phyloP scores from a whole-genome alignment of 2,329 filamentous ascomycete genomes.

The Scytalidium lignicola region DNA sequence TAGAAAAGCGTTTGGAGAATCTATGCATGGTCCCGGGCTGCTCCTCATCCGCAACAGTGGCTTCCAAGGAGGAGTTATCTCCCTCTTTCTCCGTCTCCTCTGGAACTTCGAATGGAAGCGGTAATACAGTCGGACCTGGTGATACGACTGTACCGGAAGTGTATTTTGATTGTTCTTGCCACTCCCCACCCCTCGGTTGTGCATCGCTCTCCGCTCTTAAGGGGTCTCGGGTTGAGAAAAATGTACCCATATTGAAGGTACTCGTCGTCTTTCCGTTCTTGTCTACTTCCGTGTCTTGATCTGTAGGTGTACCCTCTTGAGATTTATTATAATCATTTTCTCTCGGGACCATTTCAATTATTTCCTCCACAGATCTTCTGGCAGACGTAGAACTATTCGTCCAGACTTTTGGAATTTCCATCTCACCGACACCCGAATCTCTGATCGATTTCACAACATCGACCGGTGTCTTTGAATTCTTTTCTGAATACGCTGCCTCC shows the following conservation, averaged over 20 bases:
- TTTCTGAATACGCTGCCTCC: slow-evolving; percentile 73
- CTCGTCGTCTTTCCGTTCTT: neutral
- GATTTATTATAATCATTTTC: slow-evolving; percentile 20
- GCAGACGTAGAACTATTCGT: slow-evolving; percentile 18
- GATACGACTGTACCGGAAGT: slow-evolving; percentile 28
- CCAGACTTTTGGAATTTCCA: slow-evolving; percentile 38
- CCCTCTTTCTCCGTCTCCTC: slow-evolving; percentile 38
- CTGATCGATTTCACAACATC: slow-evolving; percentile 4
- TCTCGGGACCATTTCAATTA: slow-evolving; percentile 49
- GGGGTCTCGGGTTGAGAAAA: neutral
- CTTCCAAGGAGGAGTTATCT: slow-evolving; percentile 57
- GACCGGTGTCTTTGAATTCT: slow-evolving; percentile 27
- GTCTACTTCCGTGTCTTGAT: neutral
- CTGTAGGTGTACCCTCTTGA: neutral
- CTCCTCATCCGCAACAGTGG: slow-evolving; percentile 62
- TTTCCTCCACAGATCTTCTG: slow-evolving; percentile 36
- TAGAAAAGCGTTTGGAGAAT: slow-evolving; percentile 44
- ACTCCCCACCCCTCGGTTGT: slow-evolving; percentile 23
- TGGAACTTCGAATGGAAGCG: slow-evolving; percentile 61
- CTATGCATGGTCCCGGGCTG: slow-evolving; percentile 50
- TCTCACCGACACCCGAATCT: slow-evolving; percentile 32
- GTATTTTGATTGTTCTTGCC: slow-evolving; percentile 22
- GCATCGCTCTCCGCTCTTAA: slow-evolving; percentile 24
- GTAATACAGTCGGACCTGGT: slow-evolving; percentile 51
- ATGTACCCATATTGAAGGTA: neutral